Evolutionary conservation across 495 filamentous ascomycete genomes (phyloP).

Genomic region (Trypethelium eluteriae): DNA sequence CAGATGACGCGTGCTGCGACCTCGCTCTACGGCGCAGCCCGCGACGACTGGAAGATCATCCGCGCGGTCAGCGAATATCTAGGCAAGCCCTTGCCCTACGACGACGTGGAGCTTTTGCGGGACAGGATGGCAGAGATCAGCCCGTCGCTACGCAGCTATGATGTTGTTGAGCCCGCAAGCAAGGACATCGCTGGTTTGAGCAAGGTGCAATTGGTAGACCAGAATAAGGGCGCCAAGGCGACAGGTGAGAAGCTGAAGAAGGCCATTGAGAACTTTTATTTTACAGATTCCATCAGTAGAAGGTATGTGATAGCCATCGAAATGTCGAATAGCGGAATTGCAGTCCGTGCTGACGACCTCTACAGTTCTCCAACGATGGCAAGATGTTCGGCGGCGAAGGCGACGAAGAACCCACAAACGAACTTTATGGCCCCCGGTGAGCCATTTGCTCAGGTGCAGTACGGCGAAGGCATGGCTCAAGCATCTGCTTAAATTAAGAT

Average conservation of each 20-base stretch:
- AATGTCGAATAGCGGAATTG: not conserved
- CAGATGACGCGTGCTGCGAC: conserved; percentile 88
- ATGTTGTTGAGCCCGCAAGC: conserved; percentile 73
- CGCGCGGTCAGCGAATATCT: conserved; percentile 86
- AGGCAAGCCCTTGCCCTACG: conserved; percentile 79
- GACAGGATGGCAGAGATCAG: conserved; percentile 94
- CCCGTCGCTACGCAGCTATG: conserved; percentile 79
- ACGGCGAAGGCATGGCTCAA: conserved; percentile 16
- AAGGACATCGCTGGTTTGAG: conserved; percentile 52
- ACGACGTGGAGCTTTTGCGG: conserved; percentile 76
- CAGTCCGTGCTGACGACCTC: conserved; percentile 29
- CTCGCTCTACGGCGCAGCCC: conserved; percentile 72
- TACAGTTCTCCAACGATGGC: conserved; percentile 92
- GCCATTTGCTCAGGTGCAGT: conserved; percentile 21
- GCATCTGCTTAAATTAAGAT: not conserved
- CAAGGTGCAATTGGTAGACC: conserved; percentile 89
- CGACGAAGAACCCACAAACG: conserved; percentile 57
- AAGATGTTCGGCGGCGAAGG: conserved; percentile 81
- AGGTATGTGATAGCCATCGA: conserved; percentile 50
- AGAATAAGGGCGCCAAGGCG: conserved; percentile 76
- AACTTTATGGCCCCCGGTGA: conserved; percentile 78
- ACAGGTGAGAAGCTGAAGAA: conserved; percentile 63
- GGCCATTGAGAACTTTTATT: conserved; percentile 91
- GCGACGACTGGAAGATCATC: conserved; percentile 98
- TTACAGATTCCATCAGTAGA: conserved; percentile 91